Evolutionary conservation across 2,329 filamentous ascomycete genomes (phyloP), one percentile per base, ranked within the genome.

Genomic region (Cladosporium sp.): DNA sequence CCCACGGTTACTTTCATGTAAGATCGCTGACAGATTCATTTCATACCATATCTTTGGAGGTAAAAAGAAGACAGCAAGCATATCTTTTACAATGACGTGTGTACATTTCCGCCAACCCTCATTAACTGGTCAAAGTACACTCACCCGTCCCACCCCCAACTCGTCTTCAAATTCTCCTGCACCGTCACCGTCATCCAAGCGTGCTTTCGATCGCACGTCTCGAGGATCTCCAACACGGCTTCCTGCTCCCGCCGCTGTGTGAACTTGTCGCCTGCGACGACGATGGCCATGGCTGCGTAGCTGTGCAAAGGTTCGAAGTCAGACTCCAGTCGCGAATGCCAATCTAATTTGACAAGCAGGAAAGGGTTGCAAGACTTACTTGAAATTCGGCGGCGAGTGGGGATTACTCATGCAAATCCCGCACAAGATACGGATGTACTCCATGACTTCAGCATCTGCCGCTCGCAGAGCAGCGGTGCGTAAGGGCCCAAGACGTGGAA

Each of bases 381-480:
- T 61, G 73, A 74, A 50, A 74, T 73, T 55, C 0, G 81, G 80
- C 20, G 80, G 76, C 1, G 74, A 79, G 62, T 72, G 73, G 36
- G 74, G 69, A 59, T 84, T 84, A 22, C 75, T 77, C 9, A 78
- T 62, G 0, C 78, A 80, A 30, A 83, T 82, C 1, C 82, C 82
- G 56, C 80, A 84, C 2, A 84, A 65, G 19, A 73, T 68, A 12
- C 78, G 68, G 2, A 84, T 72, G 24, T 79, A 68, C 13, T 61
- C 54, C 50, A 75, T 68, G 7, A 80, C 73, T 12, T 70, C 67
- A 37, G 73, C 60, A 52, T 75, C 71, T 59, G 73, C 71, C 18
- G 59, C 57, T 40, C 64, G 62, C 15, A 73, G 61, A 12, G 71
- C 72, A 50, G 62, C 66, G 52, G 62, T 66, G 54, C 72, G 57